Evolutionary conservation across 495 filamentous ascomycete species (phyloP), one percentile per base, ranked within the genome.

Genomic region (Rhizodiscina lignyota): DNA sequence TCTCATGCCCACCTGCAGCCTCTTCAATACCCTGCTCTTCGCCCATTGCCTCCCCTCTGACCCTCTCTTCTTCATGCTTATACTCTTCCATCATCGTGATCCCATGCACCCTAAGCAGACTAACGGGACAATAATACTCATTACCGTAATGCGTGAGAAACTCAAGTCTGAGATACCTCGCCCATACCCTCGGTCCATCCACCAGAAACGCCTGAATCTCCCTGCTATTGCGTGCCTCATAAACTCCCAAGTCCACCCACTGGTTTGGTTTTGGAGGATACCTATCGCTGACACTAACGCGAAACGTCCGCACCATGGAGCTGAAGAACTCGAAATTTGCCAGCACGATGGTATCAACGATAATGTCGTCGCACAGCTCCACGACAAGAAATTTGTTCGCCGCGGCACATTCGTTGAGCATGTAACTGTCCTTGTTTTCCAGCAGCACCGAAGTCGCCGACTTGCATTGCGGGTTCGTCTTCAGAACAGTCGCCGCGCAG

Each of bases 281-380:
- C 22, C 81, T 72, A 55, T 94, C 89, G 21, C 84, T 83, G 17
- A 94, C 85, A 49, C 79, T 84, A 35, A 96, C 73, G 15, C 80
- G 66, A 53, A 97, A 92, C 16, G 72, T 79, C 36, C 83, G 78
- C 48, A 96, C 83, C 66, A 93, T 94, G 41, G 82, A 91, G 34
- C 83, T 92, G 60, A 97, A 97, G 62, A 97, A 97, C 55, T 94
- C 89, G 53, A 87, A 97, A 55, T 96, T 97, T 28, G 89, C 87
- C 15, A 97, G 67, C 1, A 94, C 89, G 21, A 97, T 66, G 2
- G 89, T 97, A 53, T 97, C 89, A 36, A 97, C 78, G 29, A 94
- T 66, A 35, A 97, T 94, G 41, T 94, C 84, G 53, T 94, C 83
- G 48, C 75, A 82, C 1, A 78, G 59, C 54, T 97, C 87, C 35